Evolutionary conservation across 2,329 filamentous ascomycete genomes (phyloP).

Genomic region (Talaromyces atroroseus): DNA sequence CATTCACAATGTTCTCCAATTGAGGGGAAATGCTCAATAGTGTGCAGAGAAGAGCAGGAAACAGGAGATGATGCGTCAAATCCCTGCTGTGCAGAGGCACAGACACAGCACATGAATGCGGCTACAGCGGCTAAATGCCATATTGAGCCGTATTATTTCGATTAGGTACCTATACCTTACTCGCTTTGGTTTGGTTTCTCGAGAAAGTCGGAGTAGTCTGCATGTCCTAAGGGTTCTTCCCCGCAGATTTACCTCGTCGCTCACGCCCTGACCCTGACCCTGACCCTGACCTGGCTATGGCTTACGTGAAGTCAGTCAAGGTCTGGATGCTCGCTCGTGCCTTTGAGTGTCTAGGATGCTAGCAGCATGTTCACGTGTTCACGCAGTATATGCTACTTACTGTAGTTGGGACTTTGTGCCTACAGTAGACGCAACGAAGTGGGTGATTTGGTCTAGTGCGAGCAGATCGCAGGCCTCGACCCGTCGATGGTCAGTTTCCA

Average conservation of each 20-base stretch:
- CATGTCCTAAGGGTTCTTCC: background rate
- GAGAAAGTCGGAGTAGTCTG: background rate
- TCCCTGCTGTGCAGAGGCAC: background rate
- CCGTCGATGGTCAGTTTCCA: background rate
- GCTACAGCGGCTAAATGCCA: slow-evolving; percentile 10
- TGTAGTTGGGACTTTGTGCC: background rate
- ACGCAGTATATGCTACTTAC: background rate
- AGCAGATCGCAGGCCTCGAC: background rate
- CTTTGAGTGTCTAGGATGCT: background rate
- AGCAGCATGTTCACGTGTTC: background rate
- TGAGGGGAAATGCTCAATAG: background rate
- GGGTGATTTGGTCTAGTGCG: background rate
- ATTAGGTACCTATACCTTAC: background rate
- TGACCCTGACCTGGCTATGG: background rate
- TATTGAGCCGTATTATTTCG: background rate
- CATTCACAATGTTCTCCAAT: background rate
- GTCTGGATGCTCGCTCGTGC: background rate
- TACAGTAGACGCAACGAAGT: background rate
- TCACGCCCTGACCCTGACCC: too few relatives aligned
- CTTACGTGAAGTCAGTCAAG: background rate
- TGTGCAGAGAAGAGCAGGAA: background rate
- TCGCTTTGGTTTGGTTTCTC: background rate
- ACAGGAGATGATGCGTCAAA: background rate
- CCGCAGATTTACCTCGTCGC: background rate
- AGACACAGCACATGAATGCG: slow-evolving; percentile 1